Evolutionary conservation across 257 asterid genomes (phyloP).

Genomic region (Nicotiana undulata): DNA sequence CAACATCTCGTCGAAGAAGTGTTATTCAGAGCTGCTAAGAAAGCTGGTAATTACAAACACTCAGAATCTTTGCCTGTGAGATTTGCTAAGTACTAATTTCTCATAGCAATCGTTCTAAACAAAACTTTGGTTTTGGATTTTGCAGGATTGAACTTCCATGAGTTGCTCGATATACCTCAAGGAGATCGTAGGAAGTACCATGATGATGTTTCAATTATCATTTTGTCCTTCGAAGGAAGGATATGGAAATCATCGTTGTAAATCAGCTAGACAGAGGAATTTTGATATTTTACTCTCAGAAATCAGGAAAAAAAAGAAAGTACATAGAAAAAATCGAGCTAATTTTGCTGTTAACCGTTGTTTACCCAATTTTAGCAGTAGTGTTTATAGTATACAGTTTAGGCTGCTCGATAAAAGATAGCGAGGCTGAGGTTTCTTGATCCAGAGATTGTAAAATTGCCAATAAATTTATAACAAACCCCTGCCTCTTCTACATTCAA

Average conservation of each 20-base stretch:
- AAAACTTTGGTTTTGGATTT: neutral
- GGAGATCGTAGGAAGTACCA: conserved; percentile 86
- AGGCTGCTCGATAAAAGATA: conserved; percentile 13
- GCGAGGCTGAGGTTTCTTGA: conserved; percentile 1
- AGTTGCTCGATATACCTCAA: conserved; percentile 85
- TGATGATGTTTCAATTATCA: conserved; percentile 82
- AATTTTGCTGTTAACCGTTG: neutral
- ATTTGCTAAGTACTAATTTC: neutral
- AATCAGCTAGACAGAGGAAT: conserved; percentile 12
- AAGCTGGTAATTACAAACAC: conserved; percentile 56
- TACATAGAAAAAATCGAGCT: conserved; percentile 8
- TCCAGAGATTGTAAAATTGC: conserved; percentile 22
- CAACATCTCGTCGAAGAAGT: conserved; percentile 96
- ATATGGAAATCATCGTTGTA: conserved; percentile 84
- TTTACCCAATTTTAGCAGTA: conserved; percentile 15
- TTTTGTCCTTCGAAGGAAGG: conserved; percentile 90
- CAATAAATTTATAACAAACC: conserved; percentile 8
- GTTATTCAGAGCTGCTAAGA: conserved; percentile 89
- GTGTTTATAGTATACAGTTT: conserved; percentile 26
- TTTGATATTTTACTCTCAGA: neutral
- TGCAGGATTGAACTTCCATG: conserved; percentile 78
- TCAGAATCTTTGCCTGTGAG: neutral
- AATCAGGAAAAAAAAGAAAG: neutral
- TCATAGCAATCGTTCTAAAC: neutral
- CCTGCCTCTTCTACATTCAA: neutral